Evolutionary conservation across 257 asterid genomes (phyloP), one percentile per base, ranked within the genome.

Genomic region (Marsdenia floribunda): DNA sequence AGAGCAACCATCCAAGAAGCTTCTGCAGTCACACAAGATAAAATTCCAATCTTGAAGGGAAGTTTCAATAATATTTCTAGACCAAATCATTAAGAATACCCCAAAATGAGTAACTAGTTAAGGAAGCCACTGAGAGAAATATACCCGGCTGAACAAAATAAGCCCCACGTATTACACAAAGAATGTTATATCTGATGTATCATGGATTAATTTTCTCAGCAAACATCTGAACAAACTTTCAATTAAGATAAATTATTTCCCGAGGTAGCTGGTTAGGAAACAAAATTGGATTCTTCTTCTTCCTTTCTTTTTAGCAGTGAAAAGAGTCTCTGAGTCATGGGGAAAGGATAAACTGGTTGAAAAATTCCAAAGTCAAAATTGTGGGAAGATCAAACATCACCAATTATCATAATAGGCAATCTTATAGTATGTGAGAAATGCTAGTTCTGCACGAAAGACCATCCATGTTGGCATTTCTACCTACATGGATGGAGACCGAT

Each of bases 1-100:
- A 85, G 87, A 72, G 50, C 70, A 79, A 76, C 88, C 85, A 75
- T 82, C 78, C 72, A 80, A 79, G 70, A 87, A 81, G 78, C 74
- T 76, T 79, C 98, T 90, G 90, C 81, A 78, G 80, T 73, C 81
- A 80, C 68, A 78, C 67, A 71, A 80, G 50, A 70, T 8, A 75
- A 85, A 71, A 50, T 0, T 61, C 68, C 79, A 75, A 47, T 70
- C 68, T 73, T 66, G 83, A 78, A 81, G 73, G 53, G 72, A 70
- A 75, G 37, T 59, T 71, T 26, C 55, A 70, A 74, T 42, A 47
- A 77, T 46, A 21, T 26, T 77, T 60, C 70, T 37, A 26, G 33
- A 71, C 38, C 76, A 21, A 42, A 65, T 46, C 47, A 76, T 68
- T 55, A 24, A 59, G 73, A 75, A 24, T 33, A 75, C 47, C 44